Base-by-base conservation (phyloP, 2,329 filamentous ascomycete species). In the Nectriaceae sp. region DNA sequence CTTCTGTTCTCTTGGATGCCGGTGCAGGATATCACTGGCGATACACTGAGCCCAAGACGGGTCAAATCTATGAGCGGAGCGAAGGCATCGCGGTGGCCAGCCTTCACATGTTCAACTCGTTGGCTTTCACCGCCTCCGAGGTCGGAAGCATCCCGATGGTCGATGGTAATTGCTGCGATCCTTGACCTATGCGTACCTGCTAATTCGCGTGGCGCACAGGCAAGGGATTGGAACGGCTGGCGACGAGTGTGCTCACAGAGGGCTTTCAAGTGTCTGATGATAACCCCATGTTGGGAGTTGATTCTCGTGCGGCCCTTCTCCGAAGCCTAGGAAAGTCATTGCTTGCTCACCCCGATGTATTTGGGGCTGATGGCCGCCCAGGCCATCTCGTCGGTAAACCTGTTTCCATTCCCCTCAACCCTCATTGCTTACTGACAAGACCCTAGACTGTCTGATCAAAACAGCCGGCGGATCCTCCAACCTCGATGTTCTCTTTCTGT, bases 1-100 rank as follows among this genome's bases (percentile, higher is more conserved):
- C 83, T 3, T 82, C 80, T 0, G 80, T 84, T 1, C 69, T 84
- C 15, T 67, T 83, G 0, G 80, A 84, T 55, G 80, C 77, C 0
- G 77, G 77, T 0, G 77, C 78, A 0, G 78, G 77, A 2, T 75
- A 80, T 57, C 51, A 63, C 10, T 80, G 77, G 78, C 62, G 55
- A 0, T 80, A 70, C 45, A 64, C 59, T 1, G 77, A 80, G 56
- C 68, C 73, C 0, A 59, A 47, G 1, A 66, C 65, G 2, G 64
- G 60, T 5, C 52, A 64, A 8, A 51, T 55, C 5, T 74, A 74
- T 39, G 68, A 63, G 6, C 60, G 77, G 4, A 78, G 75, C 43
- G 77, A 80, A 51, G 77, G 77, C 2, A 77, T 79, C 31, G 77
- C 77, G 1, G 73, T 79, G 2, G 77, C 77, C 0, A 70, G 68